Conservation (phyloP, 2,329 filamentous ascomycete species). For the Neocucurbitaria cava region DNA sequence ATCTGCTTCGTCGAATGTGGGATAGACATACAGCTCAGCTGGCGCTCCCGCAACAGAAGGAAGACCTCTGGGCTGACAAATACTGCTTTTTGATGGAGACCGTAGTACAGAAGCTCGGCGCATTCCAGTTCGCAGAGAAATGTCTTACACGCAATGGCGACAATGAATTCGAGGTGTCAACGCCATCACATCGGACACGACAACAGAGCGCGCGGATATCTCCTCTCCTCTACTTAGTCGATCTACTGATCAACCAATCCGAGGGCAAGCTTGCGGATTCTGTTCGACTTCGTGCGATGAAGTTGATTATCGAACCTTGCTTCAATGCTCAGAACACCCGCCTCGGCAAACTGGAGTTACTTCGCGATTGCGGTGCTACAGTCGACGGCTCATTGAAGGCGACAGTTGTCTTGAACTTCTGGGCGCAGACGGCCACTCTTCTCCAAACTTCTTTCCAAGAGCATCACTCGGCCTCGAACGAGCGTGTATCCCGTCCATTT, state of each 20-base stretch:
- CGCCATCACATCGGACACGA: slow-evolving; percentile 67
- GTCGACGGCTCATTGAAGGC: slow-evolving; percentile 27
- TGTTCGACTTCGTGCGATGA: slow-evolving; percentile 48
- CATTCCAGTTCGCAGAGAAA: slow-evolving; percentile 59
- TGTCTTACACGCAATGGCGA: slow-evolving; percentile 60
- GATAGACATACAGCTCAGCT: slow-evolving; percentile 55
- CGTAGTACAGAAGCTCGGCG: slow-evolving; percentile 59
- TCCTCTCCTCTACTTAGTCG: slow-evolving; percentile 71
- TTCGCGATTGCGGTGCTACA: slow-evolving; percentile 43
- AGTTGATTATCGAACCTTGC: slow-evolving; percentile 65
- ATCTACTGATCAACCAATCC: slow-evolving; percentile 61
- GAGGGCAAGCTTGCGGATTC: slow-evolving; percentile 49
- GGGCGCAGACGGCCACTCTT: slow-evolving; percentile 32
- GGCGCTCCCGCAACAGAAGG: slow-evolving; percentile 41
- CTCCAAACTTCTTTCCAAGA: slow-evolving; percentile 33
- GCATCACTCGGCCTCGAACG: slow-evolving; percentile 26
- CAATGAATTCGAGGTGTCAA: slow-evolving; percentile 68
- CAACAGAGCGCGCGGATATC: slow-evolving; percentile 60
- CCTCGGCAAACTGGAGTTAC: slow-evolving; percentile 47
- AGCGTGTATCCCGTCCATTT: slow-evolving; percentile 50
- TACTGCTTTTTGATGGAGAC: slow-evolving; percentile 60
- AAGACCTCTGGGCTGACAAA: slow-evolving; percentile 55
- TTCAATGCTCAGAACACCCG: slow-evolving; percentile 52
- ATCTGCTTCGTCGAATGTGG: slow-evolving; percentile 75
- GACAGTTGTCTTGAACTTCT: slow-evolving; percentile 34